Evolutionary conservation across 2,329 filamentous ascomycete genomes (phyloP), one percentile per base, ranked within the genome.

Genomic region (Verticillium zaregamsianum): DNA sequence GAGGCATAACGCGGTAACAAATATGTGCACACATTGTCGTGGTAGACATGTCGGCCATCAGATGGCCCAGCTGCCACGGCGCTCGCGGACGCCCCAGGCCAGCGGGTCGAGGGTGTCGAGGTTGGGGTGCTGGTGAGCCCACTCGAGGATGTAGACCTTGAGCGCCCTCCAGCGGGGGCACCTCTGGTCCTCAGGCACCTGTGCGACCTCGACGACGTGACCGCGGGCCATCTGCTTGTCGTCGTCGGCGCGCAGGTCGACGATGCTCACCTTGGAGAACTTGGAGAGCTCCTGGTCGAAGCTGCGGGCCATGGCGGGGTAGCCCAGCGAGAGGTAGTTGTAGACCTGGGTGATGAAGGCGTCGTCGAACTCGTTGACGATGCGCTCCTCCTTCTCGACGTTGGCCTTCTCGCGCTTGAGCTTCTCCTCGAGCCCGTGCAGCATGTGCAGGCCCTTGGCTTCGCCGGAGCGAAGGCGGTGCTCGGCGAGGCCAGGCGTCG

Each of bases 251-350:
- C 88, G 80, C 55, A 98, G 82, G 60, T 93, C 89, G 3, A 82
- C 79, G 8, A 94, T 71, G 1, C 85, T 72, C 7, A 96, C 87
- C 11, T 84, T 82, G 35, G 89, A 90, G 61, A 97, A 96, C 72
- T 90, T 92, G 67, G 88, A 86, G 23, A 98, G 81, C 78, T 98
- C 94, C 12, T 88, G 84, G 71, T 98, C 94, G 70, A 91, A 98
- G 40, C 86, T 84, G 25, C 90, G 86, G 12, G 93, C 94, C 69
- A 93, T 87, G 37, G 91, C 89, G 3, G 94, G 93, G 73, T 97
- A 97, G 5, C 94, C 94, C 5, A 98, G 83, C 0, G 92, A 96
- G 17, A 98, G 82, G 74, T 98, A 98, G 74, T 98, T 97, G 82
- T 96, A 98, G 8, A 98, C 93, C 75, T 98, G 94, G 0, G 93